Base-by-base conservation (phyloP, 768 basidiomycete genomes). In the Saitozyma podzolica region DNA sequence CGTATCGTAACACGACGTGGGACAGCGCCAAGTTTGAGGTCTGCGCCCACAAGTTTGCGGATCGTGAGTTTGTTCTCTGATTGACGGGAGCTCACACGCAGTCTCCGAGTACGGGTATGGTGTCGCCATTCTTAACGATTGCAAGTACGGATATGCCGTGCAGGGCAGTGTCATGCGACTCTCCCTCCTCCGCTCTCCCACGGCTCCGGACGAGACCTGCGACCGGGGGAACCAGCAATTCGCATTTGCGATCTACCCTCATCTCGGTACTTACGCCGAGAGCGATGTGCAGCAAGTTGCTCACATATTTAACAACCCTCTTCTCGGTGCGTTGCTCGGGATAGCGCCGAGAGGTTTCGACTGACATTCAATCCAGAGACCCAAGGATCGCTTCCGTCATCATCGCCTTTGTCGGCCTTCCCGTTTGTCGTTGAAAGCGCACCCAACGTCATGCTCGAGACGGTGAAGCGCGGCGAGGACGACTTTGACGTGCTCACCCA, bases 1-100 rank as follows among this genome's bases (percentile, higher is more conserved):
- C 93, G 7, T 89, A 94, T 80, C 91, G 92, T 81, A 98, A 97
- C 72, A 97, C 93, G 3, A 89, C 87, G 0, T 90, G 88, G 86
- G 77, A 73, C 37, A 55, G 54, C 43, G 72, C 73, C 53, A 64
- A 92, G 83, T 98, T 98, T 68, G 95, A 99, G 80, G 95, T 97
- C 9, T 95, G 91, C 75, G 91, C 89, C 0, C 95, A 97, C 81
- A 94, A 94, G 82, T 80, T 78, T 48, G 76, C 72, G 11, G 78
- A 80, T 64, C 53, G 19, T 54, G 40, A 56, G 51, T 53, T 14
- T 40, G 29, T 29, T 29, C 29, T 29, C 29, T 29, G 29, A 29
- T 5, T 29, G 29, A 29, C 29, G 29, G 29, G 9, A 14, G 52
- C 40, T 45, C 20, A 50, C 11, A 45, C 40, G 17, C n/a, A 61